Evolutionary conservation across 257 asterid species (phyloP), one percentile per base, ranked within the genome.

Genomic region (Capsicum pubescens): DNA sequence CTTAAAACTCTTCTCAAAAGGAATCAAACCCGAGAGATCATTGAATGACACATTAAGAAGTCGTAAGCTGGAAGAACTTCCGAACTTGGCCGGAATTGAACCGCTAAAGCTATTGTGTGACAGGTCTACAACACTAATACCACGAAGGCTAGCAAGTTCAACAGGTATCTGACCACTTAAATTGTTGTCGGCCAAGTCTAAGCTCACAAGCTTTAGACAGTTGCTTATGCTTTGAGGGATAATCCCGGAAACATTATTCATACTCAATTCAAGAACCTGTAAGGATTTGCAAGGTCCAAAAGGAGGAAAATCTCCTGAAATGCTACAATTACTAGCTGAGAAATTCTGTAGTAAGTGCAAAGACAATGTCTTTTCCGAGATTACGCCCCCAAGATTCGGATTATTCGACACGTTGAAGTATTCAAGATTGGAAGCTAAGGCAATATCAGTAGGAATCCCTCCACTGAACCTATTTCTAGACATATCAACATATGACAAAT

Each of bases 1-100:
- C 70, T 68, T 84, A 82, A 94, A 92, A 57, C 66, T 76, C 86
- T 83, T 82, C 54, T 87, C 91, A 10, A 83, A 84, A 85, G 99
- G 99, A 64, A 96, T 93, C 14, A 91, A 84, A 59, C 99, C 99
- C 1, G 97, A 94, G n/a, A 96, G 86, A 71, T 94, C 90, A 50
- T 96, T 96, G 87, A 91, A 92, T 2, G 99, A 96, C 86, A 96
- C 92, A 42, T 94, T 96, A 3, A 96, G 89, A 66, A 91, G 91
- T 79, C 84, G 89, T 85, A 95, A 87, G 82, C 90, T 92, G 6
- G 90, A 85, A 36, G 92, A 91, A 56, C 59, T 87, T 19, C 93
- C 97, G 2, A 95, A 90, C 39, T 87, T 55, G 4, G 79, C 42
- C 0, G 97, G 97, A 44, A 95, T 90, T 13, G 90, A 88, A 80